Evolutionary conservation across 2,329 filamentous ascomycete genomes (phyloP).

Genomic region (Colletotrichum filicis): DNA sequence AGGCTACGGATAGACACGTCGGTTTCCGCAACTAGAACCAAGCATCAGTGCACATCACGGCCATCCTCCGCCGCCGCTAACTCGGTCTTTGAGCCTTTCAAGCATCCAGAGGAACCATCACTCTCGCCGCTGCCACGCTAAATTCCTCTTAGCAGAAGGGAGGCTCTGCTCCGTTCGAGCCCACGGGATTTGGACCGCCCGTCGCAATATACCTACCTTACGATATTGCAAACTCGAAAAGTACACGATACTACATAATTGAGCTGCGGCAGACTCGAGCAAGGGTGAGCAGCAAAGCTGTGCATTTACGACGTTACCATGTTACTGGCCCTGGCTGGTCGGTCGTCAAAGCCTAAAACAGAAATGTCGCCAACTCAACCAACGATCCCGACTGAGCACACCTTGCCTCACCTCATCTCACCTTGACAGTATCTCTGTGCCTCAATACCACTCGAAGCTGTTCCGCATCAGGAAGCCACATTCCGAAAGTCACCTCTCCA

Average conservation of each 20-base stretch:
- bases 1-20: not conserved
- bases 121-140: not conserved
- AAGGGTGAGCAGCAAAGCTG: not conserved
- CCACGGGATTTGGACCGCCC: not conserved
- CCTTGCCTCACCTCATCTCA: conserved; percentile 20
- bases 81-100: not conserved
- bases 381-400: not conserved
- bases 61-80: not conserved
- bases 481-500: conserved; percentile 3
- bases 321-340: not conserved
- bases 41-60: not conserved
- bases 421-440: conserved; percentile 14
- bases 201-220: not conserved
- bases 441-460: too few relatives aligned
- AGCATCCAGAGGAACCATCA: not conserved
- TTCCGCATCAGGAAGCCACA: conserved; percentile 6
- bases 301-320: conserved; percentile 9
- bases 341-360: not conserved
- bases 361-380: conserved; percentile 4
- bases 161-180: not conserved
- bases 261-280: not conserved
- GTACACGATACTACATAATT: not conserved
- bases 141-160: not conserved
- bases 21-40: not conserved
- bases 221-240: not conserved